phyloP scores from a whole-genome alignment of 345 rosid species.

The Mangifera indica region DNA sequence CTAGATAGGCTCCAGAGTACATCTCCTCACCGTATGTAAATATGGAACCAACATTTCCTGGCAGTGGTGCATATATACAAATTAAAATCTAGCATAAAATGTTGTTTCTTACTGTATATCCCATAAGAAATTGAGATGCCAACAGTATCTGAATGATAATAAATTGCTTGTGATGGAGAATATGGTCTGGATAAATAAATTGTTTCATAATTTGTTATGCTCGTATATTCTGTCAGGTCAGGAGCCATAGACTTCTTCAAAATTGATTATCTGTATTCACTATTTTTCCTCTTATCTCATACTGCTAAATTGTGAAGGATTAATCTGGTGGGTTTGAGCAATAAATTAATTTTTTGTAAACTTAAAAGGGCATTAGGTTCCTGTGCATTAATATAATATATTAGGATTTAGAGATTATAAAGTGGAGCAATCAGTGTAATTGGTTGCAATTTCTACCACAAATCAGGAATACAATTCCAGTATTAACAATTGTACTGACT shows the following conservation, averaged over 20 bases:
- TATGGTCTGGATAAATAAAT: not conserved
- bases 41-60: slow-evolving; percentile 1
- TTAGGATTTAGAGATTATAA: no score
- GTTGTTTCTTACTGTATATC: slow-evolving; percentile 3
- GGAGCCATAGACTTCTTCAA: not conserved
- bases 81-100: not conserved
- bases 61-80: not conserved
- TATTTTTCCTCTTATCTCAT: no score
- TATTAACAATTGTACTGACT: no score
- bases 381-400: not conserved
- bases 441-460: no score
- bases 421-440: no score
- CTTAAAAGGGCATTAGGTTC: not conserved
- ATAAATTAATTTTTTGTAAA: not conserved
- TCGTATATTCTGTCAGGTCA: not conserved
- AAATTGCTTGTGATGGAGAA: not conserved
- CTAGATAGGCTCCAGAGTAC: slow-evolving; percentile 20
- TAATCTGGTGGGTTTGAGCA: not conserved
- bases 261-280: not conserved
- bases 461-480: no score
- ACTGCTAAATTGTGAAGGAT: not conserved
- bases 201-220: not conserved
- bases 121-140: not conserved
- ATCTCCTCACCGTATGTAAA: not conserved
- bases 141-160: not conserved